phyloP scores from a whole-genome alignment of 2,329 filamentous ascomycete species.

The Alternaria rosae region DNA sequence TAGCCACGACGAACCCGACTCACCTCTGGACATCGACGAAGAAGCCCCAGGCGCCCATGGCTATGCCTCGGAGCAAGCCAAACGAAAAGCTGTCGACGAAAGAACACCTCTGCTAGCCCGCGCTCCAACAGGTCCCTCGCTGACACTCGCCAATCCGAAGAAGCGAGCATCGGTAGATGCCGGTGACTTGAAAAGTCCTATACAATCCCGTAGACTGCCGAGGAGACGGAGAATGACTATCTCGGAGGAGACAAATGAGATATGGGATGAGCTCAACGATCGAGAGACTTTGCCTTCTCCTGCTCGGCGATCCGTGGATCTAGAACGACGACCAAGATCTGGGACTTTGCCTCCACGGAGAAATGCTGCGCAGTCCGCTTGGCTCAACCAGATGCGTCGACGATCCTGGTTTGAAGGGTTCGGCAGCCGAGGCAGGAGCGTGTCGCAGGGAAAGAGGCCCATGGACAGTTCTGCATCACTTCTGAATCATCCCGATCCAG shows the following conservation, averaged over 20 bases:
- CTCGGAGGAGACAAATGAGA: constrained; percentile 76
- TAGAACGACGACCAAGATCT: constrained; percentile 42
- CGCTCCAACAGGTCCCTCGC: constrained; percentile 43
- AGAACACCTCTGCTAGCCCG: constrained; percentile 47
- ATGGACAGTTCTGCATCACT: constrained; percentile 31
- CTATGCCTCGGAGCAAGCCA: constrained; percentile 33
- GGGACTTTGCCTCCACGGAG: constrained; percentile 41
- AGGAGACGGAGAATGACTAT: constrained; percentile 55
- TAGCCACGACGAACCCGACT: constrained; percentile 60
- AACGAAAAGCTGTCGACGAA: constrained; percentile 40
- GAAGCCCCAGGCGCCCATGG: constrained; percentile 40
- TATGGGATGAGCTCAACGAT: constrained; percentile 89
- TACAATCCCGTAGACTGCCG: constrained; percentile 31
- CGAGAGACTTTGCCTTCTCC: constrained; percentile 40
- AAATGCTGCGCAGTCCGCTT: constrained; percentile 40
- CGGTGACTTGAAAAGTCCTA: constrained; percentile 28
- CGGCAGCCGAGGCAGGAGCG: constrained; percentile 28
- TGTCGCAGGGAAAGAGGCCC: constrained; percentile 41
- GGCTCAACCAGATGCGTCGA: constrained; percentile 45
- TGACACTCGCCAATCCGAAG: constrained; percentile 31
- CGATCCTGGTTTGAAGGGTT: constrained; percentile 48
- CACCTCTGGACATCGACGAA: constrained; percentile 39
- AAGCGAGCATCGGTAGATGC: constrained; percentile 33
- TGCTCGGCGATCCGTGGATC: constrained; percentile 38
- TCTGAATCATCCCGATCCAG: constrained; percentile 38